Conservation (phyloP, 768 basidiomycete species). For the Boletus barrowsii region DNA sequence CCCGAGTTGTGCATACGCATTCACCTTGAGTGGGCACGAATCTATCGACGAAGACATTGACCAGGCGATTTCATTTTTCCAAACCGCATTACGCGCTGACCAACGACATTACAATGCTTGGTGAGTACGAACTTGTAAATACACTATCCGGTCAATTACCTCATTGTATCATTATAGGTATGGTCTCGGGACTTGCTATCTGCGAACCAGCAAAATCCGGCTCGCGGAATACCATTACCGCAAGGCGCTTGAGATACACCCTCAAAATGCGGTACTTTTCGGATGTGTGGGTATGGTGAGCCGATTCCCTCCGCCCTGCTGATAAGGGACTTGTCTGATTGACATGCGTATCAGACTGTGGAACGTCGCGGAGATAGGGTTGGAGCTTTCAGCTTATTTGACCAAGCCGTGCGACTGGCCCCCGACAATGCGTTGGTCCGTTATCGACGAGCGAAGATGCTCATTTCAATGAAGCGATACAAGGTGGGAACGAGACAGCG, state of each 20-base stretch:
- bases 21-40: constrained; percentile 96
- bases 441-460: constrained; percentile 90
- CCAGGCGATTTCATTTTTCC: constrained; percentile 87
- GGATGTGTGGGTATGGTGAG: constrained; percentile 96
- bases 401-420: constrained; percentile 73
- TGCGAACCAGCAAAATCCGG: constrained; percentile 88
- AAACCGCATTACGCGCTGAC: constrained; percentile 88
- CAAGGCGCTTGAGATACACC: constrained; percentile 88
- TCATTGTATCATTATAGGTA: constrained; percentile 64
- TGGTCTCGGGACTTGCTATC: constrained; percentile 95
- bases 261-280: constrained; percentile 90
- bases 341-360: constrained; percentile 58
- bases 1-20: constrained; percentile 90
- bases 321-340: constrained; percentile 21
- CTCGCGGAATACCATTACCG: constrained; percentile 97
- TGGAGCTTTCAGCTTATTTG: constrained; percentile 74
- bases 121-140: constrained; percentile 47
- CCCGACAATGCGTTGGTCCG: constrained; percentile 91
- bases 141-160: constrained; percentile 2
- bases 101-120: constrained; percentile 96
- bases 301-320: constrained; percentile 20
- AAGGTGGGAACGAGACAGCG: constrained; percentile 50
- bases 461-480: constrained; percentile 81
- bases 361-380: constrained; percentile 80
- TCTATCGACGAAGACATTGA: constrained; percentile 94